Base-by-base conservation (phyloP, 495 filamentous ascomycete species). In the Talaromyces proteolyticus region DNA sequence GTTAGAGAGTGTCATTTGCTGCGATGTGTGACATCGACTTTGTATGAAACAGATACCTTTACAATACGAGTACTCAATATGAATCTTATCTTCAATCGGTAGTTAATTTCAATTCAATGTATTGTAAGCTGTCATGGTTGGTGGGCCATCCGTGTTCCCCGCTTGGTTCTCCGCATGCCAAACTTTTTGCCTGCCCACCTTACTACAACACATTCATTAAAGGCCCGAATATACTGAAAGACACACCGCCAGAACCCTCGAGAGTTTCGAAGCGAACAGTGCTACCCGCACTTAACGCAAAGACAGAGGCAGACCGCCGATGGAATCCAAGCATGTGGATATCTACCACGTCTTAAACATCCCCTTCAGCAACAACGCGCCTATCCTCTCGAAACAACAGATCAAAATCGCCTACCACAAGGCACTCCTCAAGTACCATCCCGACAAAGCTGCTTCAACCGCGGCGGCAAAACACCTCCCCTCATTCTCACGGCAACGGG, bases 341-440 rank as follows among this genome's bases (percentile, higher is more conserved):
- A 67, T 75, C 58, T 84, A 84, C 61, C 65, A 73, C 40, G 69
- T 82, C 53, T 76, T 84, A 29, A 69, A 60, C 22, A 66, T 84
- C 41, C 69, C 74, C 2, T 70, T 64, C 55, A 51, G 57, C 42
- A 44, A 43, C 59, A 3, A 50, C 56, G 19, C 17, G 6, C 11
- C 53, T 0, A 18, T 51, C 6, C 58, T 66, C 23, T 61, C 65
- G 4, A 75, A 75, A 42, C 66, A 69, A 44, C 64, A 77, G 25
- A 65, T 94, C 43, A 92, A 91, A 62, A 66, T 70, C 49, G 88
- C 89, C 24, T 95, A 95, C 65, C 85, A 82, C 57, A 80, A 79
- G 54, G 85, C 91, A 1, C 76, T 96, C 8, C 75, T 96, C 5
- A 73, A 68, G 42, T 73, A 94, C 65, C 91, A 95, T 63, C 91